Evolutionary conservation across 1,284 basidiomycete species (phyloP), one percentile per base, ranked within the genome.

Genomic region (Irpex sp.): DNA sequence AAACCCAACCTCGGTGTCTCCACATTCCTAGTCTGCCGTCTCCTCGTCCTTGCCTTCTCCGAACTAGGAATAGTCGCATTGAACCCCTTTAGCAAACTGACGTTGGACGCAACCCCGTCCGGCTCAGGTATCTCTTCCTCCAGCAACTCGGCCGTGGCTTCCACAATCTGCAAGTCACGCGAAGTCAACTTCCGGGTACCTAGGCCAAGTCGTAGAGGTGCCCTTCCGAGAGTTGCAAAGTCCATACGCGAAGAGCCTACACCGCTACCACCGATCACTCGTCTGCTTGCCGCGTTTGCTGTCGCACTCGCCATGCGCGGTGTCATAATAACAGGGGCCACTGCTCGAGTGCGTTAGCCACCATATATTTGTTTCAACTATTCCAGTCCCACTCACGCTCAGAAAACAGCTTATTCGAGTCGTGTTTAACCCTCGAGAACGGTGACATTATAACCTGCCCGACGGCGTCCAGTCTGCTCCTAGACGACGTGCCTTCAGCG

Each of bases 41-140:
- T 78, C 64, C 94, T 81, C 17, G 85, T 81, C 64, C 91, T 88
- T 60, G 91, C 83, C 69, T 88, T 83, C 71, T 94, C 90, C 36
- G 94, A 86, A 71, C 89, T 93, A 7, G 95, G 95, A 58, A 96
- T 91, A 1, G 95, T 97, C 36, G 95, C 95, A 68, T 92, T 90
- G 76, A 97, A 97, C 0, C 95, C 95, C 52, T 89, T 85, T 49
- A 96, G 79, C 34, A 97, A 80, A 71, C 89, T 89, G 60, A 93
- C 87, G 70, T 86, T 82, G 37, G 82, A 81, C 5, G 85, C 85
- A 26, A 85, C 79, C 47, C 83, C 85, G 26, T 85, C 84, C 5
- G 82, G 62, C 67, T 88, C 89, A 7, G 91, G 89, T 2, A 94
- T 85, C 19, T 91, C 86, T 4, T 83, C 81, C 9, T 81, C 78